Base-by-base conservation (phyloP, 2,329 filamentous ascomycete genomes). In the Aspergillus piperis region DNA sequence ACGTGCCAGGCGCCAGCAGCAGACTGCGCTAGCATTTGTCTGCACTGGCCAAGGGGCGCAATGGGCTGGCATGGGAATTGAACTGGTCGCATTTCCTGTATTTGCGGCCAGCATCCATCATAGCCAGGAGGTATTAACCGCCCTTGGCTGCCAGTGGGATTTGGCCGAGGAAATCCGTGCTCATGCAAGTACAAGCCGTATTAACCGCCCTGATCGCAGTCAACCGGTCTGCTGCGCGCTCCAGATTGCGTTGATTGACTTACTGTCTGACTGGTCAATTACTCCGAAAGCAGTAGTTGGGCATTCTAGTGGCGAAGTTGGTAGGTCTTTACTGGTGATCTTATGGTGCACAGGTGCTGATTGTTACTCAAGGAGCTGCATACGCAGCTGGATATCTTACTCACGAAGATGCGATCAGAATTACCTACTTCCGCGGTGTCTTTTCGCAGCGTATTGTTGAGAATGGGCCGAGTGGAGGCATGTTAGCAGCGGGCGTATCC, bases 11-110 rank as follows among this genome's bases (percentile, higher is more conserved):
- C 63, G 65, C 15, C 59, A 63, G 21, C 58, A 59, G 3, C 53
- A 62, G 8, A 63, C 60, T 4, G 56, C 51, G 11, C 15, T 70
- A 23, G 70, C 61, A 1, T 72, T 72, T 54, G 61, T 80, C 0
- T 80, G 80, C 61, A 78, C 77, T 0, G 78, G 79, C 1, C 79
- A 81, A 50, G 78, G 79, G 21, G 77, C 77, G 2, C 78, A 80
- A 50, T 80, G 77, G 75, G 54, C 62, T 0, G 71, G 72, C 5
- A 81, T 81, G 78, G 78, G 77, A 8, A 69, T 70, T 11, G 73
- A 78, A 30, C 68, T 81, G 0, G 47, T 79, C 25, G 44, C 64
- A 1, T 57, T 61, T 15, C n/a, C 59, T 1, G 52, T 48, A 5
- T 71, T 70, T 49, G 38, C 47, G 0, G 32, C 63, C 17, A 66